Evolutionary conservation across 805 yeast genomes (phyloP).

Genomic region (Monosporozyma unispora): DNA sequence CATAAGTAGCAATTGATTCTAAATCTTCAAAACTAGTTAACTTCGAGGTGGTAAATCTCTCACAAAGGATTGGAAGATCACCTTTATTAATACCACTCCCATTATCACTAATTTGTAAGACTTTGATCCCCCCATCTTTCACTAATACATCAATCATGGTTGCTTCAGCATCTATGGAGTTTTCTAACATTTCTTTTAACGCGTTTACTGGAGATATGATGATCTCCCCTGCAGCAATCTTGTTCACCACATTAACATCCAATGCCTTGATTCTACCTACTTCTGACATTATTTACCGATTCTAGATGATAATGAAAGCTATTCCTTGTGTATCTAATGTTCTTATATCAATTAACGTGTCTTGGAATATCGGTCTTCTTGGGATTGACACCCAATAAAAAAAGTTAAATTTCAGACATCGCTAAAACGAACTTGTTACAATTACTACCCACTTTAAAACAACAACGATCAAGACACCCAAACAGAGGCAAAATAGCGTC

Average conservation of each 20-base stretch:
- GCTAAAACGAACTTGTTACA: not conserved
- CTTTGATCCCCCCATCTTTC: constrained; percentile 87
- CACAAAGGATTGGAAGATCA: constrained; percentile 75
- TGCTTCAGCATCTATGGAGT: constrained; percentile 80
- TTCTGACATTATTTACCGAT: not conserved
- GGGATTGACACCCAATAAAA: not conserved
- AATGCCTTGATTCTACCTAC: constrained; percentile 34
- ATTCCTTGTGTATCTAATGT: too few species aligned
- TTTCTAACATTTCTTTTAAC: constrained; percentile 83
- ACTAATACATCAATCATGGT: constrained; percentile 66
- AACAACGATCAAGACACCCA: not conserved
- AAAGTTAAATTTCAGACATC: not conserved
- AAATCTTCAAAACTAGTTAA: constrained; percentile 67
- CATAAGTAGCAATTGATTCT: constrained; percentile 63
- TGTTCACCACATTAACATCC: constrained; percentile 67
- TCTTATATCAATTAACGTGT: not conserved
- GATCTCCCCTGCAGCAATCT: constrained; percentile 96
- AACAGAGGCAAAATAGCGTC: not conserved
- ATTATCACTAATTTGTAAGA: constrained; percentile 81
- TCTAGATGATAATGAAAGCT: too few species aligned
- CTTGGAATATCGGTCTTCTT: not conserved
- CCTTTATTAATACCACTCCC: constrained; percentile 71
- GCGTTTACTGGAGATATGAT: constrained; percentile 93
- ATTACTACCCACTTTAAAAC: not conserved
- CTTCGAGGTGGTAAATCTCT: constrained; percentile 89